Percentiles rank a stretch among this genome's conserved stretches.
Evolutionary conservation across 2,329 filamentous ascomycete genomes (phyloP).

Genomic region (Cryphonectria nitschkei): DNA sequence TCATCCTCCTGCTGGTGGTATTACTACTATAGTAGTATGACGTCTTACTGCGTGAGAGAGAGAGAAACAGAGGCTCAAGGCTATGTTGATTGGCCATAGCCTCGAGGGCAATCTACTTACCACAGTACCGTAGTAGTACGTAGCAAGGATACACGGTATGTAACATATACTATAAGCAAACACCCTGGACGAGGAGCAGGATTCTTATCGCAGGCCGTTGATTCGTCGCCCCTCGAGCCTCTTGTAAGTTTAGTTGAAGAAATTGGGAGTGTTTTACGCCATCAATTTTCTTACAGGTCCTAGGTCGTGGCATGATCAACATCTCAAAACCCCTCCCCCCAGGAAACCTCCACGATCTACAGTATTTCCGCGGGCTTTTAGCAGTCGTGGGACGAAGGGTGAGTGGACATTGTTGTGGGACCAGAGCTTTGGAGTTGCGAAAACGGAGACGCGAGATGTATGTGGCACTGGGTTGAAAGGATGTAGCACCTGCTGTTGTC

Average conservation of each 20-base stretch:
- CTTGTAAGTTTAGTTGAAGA: conserved; percentile 18
- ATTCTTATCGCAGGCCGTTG: conserved; percentile 26
- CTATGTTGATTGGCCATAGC: background rate
- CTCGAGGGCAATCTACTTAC: background rate
- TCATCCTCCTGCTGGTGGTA: background rate
- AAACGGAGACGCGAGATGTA: background rate
- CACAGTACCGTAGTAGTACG: too few species aligned
- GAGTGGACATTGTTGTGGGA: background rate
- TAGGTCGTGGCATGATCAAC: background rate
- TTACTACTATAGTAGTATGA: background rate
- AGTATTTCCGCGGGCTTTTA: background rate
- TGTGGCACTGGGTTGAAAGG: background rate
- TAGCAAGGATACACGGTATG: too few species aligned
- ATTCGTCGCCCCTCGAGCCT: conserved; percentile 13
- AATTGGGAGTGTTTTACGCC: conserved; percentile 27
- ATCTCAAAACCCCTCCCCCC: background rate
- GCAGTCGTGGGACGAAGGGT: background rate
- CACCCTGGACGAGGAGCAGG: conserved; percentile 1
- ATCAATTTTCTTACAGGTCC: conserved; percentile 16
- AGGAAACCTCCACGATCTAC: background rate
- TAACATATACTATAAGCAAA: background rate
- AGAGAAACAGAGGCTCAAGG: background rate
- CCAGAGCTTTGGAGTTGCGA: background rate
- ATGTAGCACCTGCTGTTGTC: background rate
- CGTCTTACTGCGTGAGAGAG: background rate